Evolutionary conservation across 805 yeast genomes (phyloP).

Genomic region (Lachancea lanzarotensis): DNA sequence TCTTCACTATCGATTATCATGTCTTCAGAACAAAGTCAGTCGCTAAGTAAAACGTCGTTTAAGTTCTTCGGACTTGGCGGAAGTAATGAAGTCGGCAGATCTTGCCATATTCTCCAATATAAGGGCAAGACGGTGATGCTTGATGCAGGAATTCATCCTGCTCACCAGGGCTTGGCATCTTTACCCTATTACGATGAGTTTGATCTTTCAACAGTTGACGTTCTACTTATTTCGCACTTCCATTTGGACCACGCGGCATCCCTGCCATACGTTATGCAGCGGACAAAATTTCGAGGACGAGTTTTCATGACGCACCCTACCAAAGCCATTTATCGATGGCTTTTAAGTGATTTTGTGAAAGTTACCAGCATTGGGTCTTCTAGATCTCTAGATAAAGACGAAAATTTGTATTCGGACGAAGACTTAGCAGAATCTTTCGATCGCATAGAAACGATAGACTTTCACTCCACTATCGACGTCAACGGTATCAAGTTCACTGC

Average conservation of each 20-base stretch:
- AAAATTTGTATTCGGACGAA: constrained; percentile 78
- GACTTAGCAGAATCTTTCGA: constrained; percentile 86
- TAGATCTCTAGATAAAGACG: constrained; percentile 33
- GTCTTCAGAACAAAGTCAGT: constrained; percentile 1
- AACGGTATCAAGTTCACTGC: constrained; percentile 90
- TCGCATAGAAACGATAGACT: constrained; percentile 87
- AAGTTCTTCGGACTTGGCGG: constrained; percentile 91
- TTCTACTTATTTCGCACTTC: constrained; percentile 85
- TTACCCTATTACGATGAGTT: constrained; percentile 94
- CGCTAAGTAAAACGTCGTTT: constrained; percentile 32
- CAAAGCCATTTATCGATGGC: constrained; percentile 95
- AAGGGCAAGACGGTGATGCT: constrained; percentile 93
- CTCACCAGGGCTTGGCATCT: constrained; percentile 80
- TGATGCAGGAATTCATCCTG: constrained; percentile 99
- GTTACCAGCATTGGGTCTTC: constrained; percentile 60
- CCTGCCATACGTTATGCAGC: constrained; percentile 95
- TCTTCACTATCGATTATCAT: not conserved
- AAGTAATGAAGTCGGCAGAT: constrained; percentile 96
- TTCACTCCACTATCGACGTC: constrained; percentile 90
- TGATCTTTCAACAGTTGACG: constrained; percentile 81
- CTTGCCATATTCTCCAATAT: constrained; percentile 87
- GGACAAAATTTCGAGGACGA: constrained; percentile 87
- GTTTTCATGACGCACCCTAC: constrained; percentile 99
- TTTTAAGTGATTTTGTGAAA: constrained; percentile 85
- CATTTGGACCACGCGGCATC: constrained; percentile 98